Evolutionary conservation across 257 asterid species (phyloP).

Genomic region (Perilla frutescens): DNA sequence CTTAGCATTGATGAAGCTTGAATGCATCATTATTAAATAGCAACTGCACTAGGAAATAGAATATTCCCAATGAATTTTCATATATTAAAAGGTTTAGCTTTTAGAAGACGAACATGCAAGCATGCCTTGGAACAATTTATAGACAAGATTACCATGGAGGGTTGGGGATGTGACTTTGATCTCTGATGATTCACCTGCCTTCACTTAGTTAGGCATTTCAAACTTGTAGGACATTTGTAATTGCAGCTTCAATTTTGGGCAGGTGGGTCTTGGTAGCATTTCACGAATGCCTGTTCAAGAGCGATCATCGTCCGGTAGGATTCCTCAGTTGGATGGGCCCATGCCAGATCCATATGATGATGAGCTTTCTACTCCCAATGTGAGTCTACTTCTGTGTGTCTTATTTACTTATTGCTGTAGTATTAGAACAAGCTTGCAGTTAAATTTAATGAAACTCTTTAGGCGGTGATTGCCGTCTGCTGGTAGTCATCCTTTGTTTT

Average conservation of each 20-base stretch:
- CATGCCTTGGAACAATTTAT: constrained; percentile 12
- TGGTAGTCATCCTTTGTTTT: background rate
- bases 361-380: constrained; percentile 89
- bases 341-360: constrained; percentile 87
- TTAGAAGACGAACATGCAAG: constrained; percentile 13
- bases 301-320: constrained; percentile 45
- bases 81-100: constrained; percentile 2
- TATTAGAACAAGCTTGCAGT: background rate
- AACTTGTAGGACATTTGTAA: background rate
- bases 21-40: background rate
- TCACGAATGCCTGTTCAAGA: constrained; percentile 43
- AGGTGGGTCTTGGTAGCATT: constrained; percentile 55
- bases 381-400: constrained; percentile 43
- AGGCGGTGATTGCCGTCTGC: constrained; percentile 9
- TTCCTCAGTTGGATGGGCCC: constrained; percentile 89
- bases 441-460: background rate
- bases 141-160: constrained; percentile 11
- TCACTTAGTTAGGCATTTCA: constrained; percentile 21
- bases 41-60: background rate
- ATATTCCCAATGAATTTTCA: constrained; percentile 8
- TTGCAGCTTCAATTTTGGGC: constrained; percentile 33
- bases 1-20: background rate
- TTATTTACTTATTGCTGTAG: background rate
- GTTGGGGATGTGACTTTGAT: background rate
- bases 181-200: constrained; percentile 18